A percentile compares a stretch with the other conserved stretches of the same genome.
These are phyloP conservation scores for Boletellus sp. DNA, from an alignment of 1,284 basidiomycete species.

Conservation along the genomic window DNA sequence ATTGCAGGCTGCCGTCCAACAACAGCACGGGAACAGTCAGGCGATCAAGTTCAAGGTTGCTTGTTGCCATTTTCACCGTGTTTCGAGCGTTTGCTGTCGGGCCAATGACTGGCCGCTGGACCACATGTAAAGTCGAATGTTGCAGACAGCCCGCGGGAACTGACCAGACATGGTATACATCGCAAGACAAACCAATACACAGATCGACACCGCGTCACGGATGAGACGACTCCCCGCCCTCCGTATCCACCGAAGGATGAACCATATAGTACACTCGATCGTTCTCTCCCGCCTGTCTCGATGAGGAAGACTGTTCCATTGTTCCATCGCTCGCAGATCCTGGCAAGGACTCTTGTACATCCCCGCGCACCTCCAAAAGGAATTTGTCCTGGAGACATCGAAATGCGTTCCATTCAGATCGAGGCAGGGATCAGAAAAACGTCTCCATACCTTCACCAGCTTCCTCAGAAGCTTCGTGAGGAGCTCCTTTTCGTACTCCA, in stretches of 20 bases:
- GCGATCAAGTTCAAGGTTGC: conserved; percentile 21
- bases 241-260: conserved; percentile 75
- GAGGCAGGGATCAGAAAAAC: not conserved
- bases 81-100: not conserved
- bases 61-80: conserved; percentile 25
- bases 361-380: conserved; percentile 78
- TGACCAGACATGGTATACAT: too few species aligned
- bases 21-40: conserved; percentile 60
- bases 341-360: conserved; percentile 74
- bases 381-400: conserved; percentile 67
- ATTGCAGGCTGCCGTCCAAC: conserved; percentile 56
- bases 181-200: conserved; percentile 4
- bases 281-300: conserved; percentile 49
- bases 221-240: conserved; percentile 41
- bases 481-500: conserved; percentile 90
- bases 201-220: conserved; percentile 19
- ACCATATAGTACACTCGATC: conserved; percentile 77
- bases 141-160: too few species aligned
- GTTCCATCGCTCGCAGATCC: conserved; percentile 56
- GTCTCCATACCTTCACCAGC: conserved; percentile 77
- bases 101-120: not conserved
- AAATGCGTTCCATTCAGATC: not conserved
- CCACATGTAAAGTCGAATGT: too few species aligned
- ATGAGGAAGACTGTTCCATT: conserved; percentile 41
- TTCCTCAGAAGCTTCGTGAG: conserved; percentile 87